phyloP scores from a whole-genome alignment of 208 protist genomes.

The Phytomonas serpens region DNA sequence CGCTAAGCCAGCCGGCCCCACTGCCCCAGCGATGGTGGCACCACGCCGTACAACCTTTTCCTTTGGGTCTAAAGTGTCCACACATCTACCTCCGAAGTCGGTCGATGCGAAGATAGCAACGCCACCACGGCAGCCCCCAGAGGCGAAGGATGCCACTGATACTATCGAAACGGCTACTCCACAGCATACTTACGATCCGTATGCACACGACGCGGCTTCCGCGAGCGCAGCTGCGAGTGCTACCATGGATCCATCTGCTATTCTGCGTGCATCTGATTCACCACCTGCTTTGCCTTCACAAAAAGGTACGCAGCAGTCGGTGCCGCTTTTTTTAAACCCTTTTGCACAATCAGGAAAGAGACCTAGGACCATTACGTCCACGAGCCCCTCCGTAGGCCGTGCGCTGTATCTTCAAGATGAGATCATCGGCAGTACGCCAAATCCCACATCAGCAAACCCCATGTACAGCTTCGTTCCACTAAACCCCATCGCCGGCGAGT shows the following conservation, averaged over 20 bases:
- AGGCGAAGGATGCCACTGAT: background rate
- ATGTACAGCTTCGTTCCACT: background rate
- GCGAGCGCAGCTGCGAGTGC: background rate
- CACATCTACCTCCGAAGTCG: background rate
- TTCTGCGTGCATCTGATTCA: background rate
- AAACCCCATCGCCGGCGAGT: background rate
- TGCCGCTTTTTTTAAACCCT: background rate
- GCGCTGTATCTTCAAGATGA: background rate
- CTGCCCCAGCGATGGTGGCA: background rate
- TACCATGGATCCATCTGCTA: background rate
- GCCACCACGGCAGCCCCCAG: background rate
- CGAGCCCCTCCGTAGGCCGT: background rate
- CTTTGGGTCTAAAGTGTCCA: background rate
- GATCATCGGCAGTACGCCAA: background rate
- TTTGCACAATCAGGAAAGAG: background rate
- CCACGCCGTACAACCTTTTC: conserved; percentile 11
- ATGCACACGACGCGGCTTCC: background rate
- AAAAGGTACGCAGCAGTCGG: background rate
- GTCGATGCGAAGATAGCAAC: background rate
- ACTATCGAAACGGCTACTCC: background rate
- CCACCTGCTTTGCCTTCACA: background rate
- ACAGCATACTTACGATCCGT: background rate
- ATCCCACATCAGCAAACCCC: background rate
- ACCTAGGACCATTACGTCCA: background rate
- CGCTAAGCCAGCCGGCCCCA: background rate